Evolutionary conservation across 108 stramenopile species (phyloP).

Genomic region (Fragilaria radians): DNA sequence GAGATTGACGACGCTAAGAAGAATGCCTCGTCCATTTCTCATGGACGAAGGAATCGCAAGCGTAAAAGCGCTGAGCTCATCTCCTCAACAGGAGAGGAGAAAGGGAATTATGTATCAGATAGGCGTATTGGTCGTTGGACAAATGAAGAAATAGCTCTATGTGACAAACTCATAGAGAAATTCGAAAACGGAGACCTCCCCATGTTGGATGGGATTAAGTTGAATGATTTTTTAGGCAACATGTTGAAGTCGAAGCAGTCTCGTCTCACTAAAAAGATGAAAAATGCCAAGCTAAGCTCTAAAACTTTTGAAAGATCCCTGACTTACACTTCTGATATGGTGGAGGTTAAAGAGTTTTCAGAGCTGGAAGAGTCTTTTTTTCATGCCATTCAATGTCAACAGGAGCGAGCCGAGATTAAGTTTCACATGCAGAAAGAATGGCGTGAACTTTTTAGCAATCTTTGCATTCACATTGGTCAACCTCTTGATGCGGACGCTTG

Average conservation of each 20-base stretch:
- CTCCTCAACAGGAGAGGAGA: constrained; percentile 13
- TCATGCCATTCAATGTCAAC: constrained; percentile 39
- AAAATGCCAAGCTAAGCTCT: constrained; percentile 73
- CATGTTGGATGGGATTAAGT: constrained; percentile 59
- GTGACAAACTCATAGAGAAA: constrained; percentile 70
- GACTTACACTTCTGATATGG: constrained; percentile 33
- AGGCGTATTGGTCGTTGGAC: constrained; percentile 79
- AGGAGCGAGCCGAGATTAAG: constrained; percentile 68
- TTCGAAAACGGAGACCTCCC: constrained; percentile 71
- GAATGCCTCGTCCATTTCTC: constrained; percentile 4
- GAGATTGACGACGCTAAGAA: constrained; percentile 72
- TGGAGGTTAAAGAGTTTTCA: constrained; percentile 56
- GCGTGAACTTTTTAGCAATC: constrained; percentile 67
- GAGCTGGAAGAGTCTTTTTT: constrained; percentile 65
- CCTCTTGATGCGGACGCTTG: constrained; percentile 65
- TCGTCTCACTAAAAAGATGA: constrained; percentile 88
- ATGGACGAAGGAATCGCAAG: constrained; percentile 29
- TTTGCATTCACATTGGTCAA: constrained; percentile 55
- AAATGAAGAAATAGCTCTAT: constrained; percentile 65
- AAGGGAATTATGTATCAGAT: constrained; percentile 27
- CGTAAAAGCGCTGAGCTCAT: constrained; percentile 45
- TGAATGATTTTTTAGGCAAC: constrained; percentile 71
- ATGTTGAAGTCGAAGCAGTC: constrained; percentile 85
- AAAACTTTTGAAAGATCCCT: constrained; percentile 42
- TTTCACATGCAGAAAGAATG: constrained; percentile 85